Conservation (phyloP, 371 early-diverging fungal species). For the Entomophthora muscae region DNA sequence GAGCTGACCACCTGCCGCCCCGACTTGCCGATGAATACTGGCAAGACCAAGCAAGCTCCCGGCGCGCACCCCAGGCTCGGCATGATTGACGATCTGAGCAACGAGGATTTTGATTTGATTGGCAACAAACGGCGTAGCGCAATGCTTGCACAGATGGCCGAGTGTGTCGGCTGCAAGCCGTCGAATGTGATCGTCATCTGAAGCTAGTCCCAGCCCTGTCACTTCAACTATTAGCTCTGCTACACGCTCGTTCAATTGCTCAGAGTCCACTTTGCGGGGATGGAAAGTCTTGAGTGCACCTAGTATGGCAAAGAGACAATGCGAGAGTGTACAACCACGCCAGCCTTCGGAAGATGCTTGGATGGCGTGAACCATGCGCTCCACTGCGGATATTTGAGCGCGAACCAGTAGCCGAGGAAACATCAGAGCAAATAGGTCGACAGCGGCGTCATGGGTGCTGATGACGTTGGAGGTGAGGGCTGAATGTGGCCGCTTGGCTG, state of each 20-base stretch:
- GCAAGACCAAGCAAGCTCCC: conserved; percentile 83
- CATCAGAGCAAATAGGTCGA: conserved; percentile 53
- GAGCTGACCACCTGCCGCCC: conserved; percentile 80
- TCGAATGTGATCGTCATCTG: conserved; percentile 4
- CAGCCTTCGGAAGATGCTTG: conserved; percentile 18
- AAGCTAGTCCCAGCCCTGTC: background rate
- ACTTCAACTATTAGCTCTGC: background rate
- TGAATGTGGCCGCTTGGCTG: conserved; percentile 12
- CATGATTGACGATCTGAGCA: conserved; percentile 69
- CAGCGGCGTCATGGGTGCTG: conserved; percentile 30
- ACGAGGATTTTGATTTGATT: conserved; percentile 66
- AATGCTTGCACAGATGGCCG: conserved; percentile 5
- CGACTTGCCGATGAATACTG: conserved; percentile 70
- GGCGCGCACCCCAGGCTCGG: conserved; percentile 85
- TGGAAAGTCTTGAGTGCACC: background rate
- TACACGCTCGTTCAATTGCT: background rate
- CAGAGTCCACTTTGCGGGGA: background rate
- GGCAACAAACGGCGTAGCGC: conserved; percentile 23
- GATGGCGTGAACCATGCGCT: conserved; percentile 44
- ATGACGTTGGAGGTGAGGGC: conserved; percentile 20
- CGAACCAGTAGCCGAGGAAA: conserved; percentile 36
- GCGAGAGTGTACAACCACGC: background rate
- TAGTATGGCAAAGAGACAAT: conserved; percentile 5
- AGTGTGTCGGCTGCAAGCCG: background rate
- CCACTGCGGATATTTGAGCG: conserved; percentile 56